Evolutionary conservation across 768 basidiomycete species (phyloP), one percentile per base, ranked within the genome.

Genomic region (Kwoniella dejecticola): DNA sequence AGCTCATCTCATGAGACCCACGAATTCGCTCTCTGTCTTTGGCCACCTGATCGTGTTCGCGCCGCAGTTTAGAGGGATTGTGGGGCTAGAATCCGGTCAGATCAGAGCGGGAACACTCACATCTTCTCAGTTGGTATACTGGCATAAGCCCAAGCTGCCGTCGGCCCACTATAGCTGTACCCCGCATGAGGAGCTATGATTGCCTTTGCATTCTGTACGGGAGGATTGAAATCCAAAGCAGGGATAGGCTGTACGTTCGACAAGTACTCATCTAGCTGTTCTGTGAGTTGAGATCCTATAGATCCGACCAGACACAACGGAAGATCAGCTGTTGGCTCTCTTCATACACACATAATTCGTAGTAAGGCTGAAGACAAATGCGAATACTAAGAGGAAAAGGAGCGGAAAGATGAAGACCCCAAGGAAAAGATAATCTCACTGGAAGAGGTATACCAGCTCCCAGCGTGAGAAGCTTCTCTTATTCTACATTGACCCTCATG

Each of bases 111-210:
- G 4, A 26, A 15, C 24, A 82, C 87, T 67, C 66, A 95, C 96
- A 97, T 89, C 70, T 84, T 84, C 3, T 83, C 83, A 0, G 86
- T 86, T 71, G 95, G 89, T 62, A 98, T 88, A 71, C 86, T 85
- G 78, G 86, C 88, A 81, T 98, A 99, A 0, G 95, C 95, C 91
- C 92, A 98, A 2, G 92, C 95, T 2, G 96, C 95, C 0, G 94
- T 84, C 4, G 86, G 87, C 21, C 96, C 96, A 55, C 93, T 96
- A 80, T 96, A 98, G 4, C 87, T 84, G 80, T 94, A 97, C 4
- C 96, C 96, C 1, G 96, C 96, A 78, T 99, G 96, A 93, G 96
- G 96, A 19, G 89, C 94, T 45, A 99, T 94, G 74, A 99, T 84
- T n/a, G 94, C 96, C 75, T 85, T 89, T 67, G 84, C 85, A 27